These are phyloP conservation scores for Pilatotrama ljubarskyi DNA, from an alignment of 768 basidiomycete species.

Conservation along the genomic window DNA sequence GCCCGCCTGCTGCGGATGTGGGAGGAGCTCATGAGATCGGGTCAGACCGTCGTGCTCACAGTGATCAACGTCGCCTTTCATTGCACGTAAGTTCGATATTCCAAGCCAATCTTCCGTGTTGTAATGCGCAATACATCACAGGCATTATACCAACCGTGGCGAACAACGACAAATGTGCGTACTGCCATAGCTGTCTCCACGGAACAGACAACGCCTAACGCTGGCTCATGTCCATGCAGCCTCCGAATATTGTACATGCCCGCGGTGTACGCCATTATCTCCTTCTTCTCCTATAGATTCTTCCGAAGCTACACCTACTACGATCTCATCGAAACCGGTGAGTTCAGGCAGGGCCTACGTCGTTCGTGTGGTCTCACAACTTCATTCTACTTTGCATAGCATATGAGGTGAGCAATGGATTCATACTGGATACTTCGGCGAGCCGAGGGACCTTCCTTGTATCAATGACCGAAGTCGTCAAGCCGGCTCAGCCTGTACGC, in stretches of 20 bases:
- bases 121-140: conserved; percentile 28
- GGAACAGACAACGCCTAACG: not conserved
- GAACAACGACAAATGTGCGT: conserved; percentile 81
- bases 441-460: too few relatives aligned
- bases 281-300: conserved; percentile 84
- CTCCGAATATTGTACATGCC: conserved; percentile 87
- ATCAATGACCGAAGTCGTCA: too few relatives aligned
- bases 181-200: not conserved
- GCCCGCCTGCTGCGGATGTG: conserved; percentile 1
- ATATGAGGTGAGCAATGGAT: conserved; percentile 55
- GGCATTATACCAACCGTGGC: conserved; percentile 66
- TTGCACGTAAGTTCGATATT: conserved; percentile 51
- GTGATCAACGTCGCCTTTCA: conserved; percentile 55
- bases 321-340: conserved; percentile 50
- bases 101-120: too few relatives aligned
- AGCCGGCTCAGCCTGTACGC: too few relatives aligned
- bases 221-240: conserved; percentile 36
- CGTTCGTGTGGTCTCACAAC: conserved; percentile 35
- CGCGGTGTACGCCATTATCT: conserved; percentile 75
- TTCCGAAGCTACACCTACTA: conserved; percentile 78
- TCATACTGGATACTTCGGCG: too few relatives aligned
- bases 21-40: not conserved
- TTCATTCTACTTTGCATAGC: conserved; percentile 38
- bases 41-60: conserved; percentile 63
- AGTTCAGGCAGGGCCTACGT: conserved; percentile 20